Evolutionary conservation across 2,329 filamentous ascomycete species (phyloP).

Genomic region (Aspergillus puulaauensis): DNA sequence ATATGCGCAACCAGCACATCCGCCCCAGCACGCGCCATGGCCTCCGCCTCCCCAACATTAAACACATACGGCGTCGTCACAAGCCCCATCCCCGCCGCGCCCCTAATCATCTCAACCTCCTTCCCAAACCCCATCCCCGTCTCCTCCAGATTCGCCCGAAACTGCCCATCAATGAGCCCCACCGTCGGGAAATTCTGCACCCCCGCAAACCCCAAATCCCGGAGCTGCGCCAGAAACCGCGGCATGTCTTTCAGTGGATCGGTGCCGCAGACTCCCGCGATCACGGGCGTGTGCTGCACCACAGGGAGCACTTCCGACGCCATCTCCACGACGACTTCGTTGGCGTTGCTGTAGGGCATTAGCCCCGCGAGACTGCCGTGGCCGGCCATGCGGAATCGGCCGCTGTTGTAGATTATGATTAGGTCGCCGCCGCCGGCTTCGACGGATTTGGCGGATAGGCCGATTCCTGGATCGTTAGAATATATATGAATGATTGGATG

Average conservation of each 20-base stretch:
- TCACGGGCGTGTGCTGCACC: slow-evolving; percentile 62
- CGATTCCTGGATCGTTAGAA: slow-evolving; percentile 53
- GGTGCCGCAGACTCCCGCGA: slow-evolving; percentile 70
- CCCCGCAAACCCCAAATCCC: slow-evolving; percentile 64
- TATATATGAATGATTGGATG: background rate
- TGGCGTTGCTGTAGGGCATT: slow-evolving; percentile 71
- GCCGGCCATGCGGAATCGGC: slow-evolving; percentile 71
- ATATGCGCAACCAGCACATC: slow-evolving; percentile 69
- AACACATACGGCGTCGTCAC: slow-evolving; percentile 72
- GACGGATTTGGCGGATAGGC: slow-evolving; percentile 69
- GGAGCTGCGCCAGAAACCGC: slow-evolving; percentile 60
- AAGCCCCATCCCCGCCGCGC: slow-evolving; percentile 60
- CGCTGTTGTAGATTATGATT: slow-evolving; percentile 72
- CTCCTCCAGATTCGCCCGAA: slow-evolving; percentile 67
- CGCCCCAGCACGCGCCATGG: slow-evolving; percentile 65
- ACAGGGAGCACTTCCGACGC: slow-evolving; percentile 66
- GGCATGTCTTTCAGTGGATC: slow-evolving; percentile 67
- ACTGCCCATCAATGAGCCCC: slow-evolving; percentile 67
- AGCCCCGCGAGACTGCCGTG: slow-evolving; percentile 67
- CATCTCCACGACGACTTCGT: slow-evolving; percentile 70
- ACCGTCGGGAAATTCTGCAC: slow-evolving; percentile 75
- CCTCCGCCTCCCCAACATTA: slow-evolving; percentile 58
- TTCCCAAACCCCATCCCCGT: slow-evolving; percentile 68
- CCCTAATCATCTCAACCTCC: slow-evolving; percentile 66
- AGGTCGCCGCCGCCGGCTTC: slow-evolving; percentile 68